Percentiles rank a stretch among this genome's conserved stretches.
Conservation (phyloP, 768 basidiomycete genomes). For the Crepidotus variabilis region DNA sequence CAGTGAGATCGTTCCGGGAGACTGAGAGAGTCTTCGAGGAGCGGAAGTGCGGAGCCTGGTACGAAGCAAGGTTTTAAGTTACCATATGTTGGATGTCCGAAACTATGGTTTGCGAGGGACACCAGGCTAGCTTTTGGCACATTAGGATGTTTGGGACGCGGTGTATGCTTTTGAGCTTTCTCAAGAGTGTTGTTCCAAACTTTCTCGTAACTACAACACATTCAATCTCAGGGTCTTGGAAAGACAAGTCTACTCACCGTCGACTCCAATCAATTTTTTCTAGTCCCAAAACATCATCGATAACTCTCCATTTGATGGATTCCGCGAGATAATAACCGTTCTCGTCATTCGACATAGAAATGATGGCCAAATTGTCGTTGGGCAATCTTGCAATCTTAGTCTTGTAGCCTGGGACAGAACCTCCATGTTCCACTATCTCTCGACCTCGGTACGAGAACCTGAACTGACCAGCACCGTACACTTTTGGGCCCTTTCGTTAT, state of each 20-base stretch:
- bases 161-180: slow-evolving; percentile 19
- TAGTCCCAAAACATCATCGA: slow-evolving; percentile 31
- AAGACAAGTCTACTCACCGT: slow-evolving; percentile 24
- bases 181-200: slow-evolving; percentile 15
- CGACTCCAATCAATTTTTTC: slow-evolving; percentile 35
- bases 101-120: slow-evolving; percentile 23
- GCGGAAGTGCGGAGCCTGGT: slow-evolving; percentile 2
- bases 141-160: slow-evolving; percentile 19
- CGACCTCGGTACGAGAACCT: slow-evolving; percentile 36
- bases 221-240: not conserved
- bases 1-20: slow-evolving; percentile 15
- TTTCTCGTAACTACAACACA: slow-evolving; percentile 27
- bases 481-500: slow-evolving; percentile 27
- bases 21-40: not conserved
- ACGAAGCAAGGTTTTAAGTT: slow-evolving; percentile 30
- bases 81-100: slow-evolving; percentile 33
- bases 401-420: slow-evolving; percentile 34
- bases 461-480: slow-evolving; percentile 38
- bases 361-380: slow-evolving; percentile 33
- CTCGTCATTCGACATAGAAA: slow-evolving; percentile 38
- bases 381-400: slow-evolving; percentile 30
- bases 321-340: slow-evolving; percentile 30
- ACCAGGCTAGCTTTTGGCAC: slow-evolving; percentile 19
- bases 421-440: slow-evolving; percentile 41
- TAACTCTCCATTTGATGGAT: slow-evolving; percentile 34